Conservation (phyloP, 345 rosid genomes). For the Euphorbia pulcherrima region DNA sequence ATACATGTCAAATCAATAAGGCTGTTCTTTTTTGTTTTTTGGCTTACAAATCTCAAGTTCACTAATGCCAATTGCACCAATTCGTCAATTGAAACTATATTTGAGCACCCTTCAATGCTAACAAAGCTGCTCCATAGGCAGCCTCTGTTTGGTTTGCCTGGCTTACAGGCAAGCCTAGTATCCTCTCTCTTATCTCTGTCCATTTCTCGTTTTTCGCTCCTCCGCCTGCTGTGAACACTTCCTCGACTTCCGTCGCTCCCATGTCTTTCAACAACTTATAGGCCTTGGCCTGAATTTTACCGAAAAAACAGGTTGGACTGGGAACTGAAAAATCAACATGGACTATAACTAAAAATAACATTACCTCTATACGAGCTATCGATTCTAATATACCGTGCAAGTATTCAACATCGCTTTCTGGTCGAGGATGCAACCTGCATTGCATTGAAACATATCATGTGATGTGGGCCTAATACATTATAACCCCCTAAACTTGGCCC, state of each 20-base stretch:
- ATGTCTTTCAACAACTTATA: constrained; percentile 64
- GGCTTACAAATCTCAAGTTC: background rate
- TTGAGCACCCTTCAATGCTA: constrained; percentile 62
- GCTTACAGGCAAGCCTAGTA: constrained; percentile 66
- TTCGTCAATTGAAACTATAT: background rate
- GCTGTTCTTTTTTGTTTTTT: background rate
- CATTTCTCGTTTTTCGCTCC: constrained; percentile 79
- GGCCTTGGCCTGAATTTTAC: constrained; percentile 51
- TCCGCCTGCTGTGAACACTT: constrained; percentile 86
- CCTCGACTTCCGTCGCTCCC: constrained; percentile 73
- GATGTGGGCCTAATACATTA: too few relatives aligned
- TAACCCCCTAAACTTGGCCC: too few relatives aligned
- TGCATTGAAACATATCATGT: background rate
- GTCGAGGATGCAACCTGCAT: constrained; percentile 80
- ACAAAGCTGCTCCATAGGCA: constrained; percentile 82
- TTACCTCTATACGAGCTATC: constrained; percentile 85
- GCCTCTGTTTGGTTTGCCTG: constrained; percentile 77
- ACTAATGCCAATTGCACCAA: background rate
- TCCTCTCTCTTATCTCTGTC: constrained; percentile 67
- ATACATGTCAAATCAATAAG: too few relatives aligned
- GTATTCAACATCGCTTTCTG: constrained; percentile 66
- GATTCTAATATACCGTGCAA: constrained; percentile 92
- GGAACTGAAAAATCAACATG: background rate
- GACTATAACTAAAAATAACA: too few relatives aligned
- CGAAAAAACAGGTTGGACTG: background rate